A percentile compares a stretch with the other conserved stretches of the same genome.
Conservation (phyloP, 331 rosid species). For the Phaseolus coccineus region DNA sequence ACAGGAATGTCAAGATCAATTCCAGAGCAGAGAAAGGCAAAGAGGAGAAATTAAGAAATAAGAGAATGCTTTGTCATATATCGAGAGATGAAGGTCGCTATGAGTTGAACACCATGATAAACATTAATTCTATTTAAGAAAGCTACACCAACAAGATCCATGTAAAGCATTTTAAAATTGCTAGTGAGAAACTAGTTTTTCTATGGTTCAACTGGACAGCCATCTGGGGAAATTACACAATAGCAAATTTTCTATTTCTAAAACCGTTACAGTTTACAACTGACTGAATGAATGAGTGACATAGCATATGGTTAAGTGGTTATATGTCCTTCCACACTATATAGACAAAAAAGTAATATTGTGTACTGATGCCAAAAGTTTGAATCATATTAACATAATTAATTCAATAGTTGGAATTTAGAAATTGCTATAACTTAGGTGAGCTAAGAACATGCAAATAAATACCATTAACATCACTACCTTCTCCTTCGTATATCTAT, state of each 20-base stretch:
- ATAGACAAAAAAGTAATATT: neutral
- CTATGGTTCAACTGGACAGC: conserved; percentile 12
- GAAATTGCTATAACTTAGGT: neutral
- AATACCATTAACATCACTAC: conserved; percentile 31
- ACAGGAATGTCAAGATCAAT: conserved; percentile 35
- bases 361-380: neutral
- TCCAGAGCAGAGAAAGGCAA: conserved; percentile 37
- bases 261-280: conserved; percentile 1
- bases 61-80: conserved; percentile 27
- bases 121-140: neutral
- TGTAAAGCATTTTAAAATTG: conserved; percentile 21
- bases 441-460: conserved; percentile 30
- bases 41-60: conserved; percentile 10
- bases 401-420: conserved; percentile 9
- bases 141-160: conserved; percentile 8
- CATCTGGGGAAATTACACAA: conserved; percentile 3
- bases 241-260: conserved; percentile 10
- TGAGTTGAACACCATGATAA: conserved; percentile 19
- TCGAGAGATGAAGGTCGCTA: conserved; percentile 2
- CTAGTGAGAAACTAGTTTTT: conserved; percentile 5
- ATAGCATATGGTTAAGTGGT: neutral
- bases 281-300: conserved; percentile 15
- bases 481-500: conserved; percentile 42
- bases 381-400: neutral
- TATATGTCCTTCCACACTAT: conserved; percentile 12